These are phyloP conservation scores for Salvia rosmarinus DNA, from an alignment of 257 asterid genomes.

Conservation along the genomic window DNA sequence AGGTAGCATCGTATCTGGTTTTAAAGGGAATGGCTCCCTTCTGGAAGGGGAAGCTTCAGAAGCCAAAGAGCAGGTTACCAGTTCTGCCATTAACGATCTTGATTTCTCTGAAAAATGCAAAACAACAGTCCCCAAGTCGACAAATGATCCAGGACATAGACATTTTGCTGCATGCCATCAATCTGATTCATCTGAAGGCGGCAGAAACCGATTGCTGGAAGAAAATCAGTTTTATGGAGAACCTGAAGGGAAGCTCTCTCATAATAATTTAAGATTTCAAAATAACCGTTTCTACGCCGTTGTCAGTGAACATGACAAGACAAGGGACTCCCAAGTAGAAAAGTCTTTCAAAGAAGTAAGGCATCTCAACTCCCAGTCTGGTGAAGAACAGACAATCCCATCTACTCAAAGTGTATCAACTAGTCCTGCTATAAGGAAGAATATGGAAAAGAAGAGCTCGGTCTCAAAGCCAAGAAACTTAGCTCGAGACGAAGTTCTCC, in stretches of 20 bases:
- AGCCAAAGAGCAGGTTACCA: constrained; percentile 26
- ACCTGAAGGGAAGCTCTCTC: constrained; percentile 22
- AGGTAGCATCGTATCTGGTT: constrained; percentile 24
- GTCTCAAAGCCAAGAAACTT: constrained; percentile 32
- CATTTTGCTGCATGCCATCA: constrained; percentile 6
- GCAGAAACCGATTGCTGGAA: constrained; percentile 27
- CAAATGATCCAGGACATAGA: constrained; percentile 35
- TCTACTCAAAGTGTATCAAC: constrained; percentile 32
- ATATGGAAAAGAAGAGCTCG: constrained; percentile 40
- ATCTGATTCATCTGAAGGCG: constrained; percentile 28
- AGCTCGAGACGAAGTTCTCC: constrained; percentile 28
- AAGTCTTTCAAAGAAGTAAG: constrained; percentile 23
- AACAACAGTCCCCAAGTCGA: constrained; percentile 23
- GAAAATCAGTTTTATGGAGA: constrained; percentile 25
- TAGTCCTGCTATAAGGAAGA: constrained; percentile 43
- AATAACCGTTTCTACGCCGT: background rate
- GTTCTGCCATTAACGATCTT: constrained; percentile 29
- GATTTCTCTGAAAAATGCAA: constrained; percentile 30
- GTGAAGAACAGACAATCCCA: constrained; percentile 19
- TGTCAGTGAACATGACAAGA: constrained; percentile 24
- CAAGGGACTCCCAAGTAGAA: constrained; percentile 22
- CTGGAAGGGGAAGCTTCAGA: constrained; percentile 32
- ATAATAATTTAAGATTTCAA: constrained; percentile 22
- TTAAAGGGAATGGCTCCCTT: constrained; percentile 40
- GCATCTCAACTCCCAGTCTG: constrained; percentile 32